Conservation (phyloP, 495 filamentous ascomycete species). For the Aspergillus heteromorphus region DNA sequence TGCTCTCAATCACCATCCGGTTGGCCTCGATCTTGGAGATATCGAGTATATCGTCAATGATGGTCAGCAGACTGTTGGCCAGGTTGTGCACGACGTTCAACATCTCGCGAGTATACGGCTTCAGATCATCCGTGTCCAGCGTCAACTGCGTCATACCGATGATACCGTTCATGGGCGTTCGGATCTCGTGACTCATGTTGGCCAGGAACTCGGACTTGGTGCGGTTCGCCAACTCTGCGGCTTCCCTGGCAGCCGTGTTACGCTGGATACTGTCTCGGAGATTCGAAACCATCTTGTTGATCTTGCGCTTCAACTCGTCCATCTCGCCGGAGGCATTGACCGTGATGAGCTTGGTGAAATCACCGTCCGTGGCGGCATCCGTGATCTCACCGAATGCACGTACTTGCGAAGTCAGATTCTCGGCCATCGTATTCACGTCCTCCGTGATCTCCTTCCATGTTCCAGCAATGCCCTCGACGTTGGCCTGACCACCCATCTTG, state of each 20-base stretch:
- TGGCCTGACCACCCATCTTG: constrained; percentile 97
- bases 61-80: constrained; percentile 93
- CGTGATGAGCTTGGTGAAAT: constrained; percentile 96
- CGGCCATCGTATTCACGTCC: constrained; percentile 98
- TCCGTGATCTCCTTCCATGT: constrained; percentile 98
- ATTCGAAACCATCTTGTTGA: constrained; percentile 98
- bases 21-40: constrained; percentile 99
- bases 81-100: constrained; percentile 97
- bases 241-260: constrained; percentile 94
- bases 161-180: constrained; percentile 87
- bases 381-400: constrained; percentile 97
- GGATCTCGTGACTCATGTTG: constrained; percentile 99
- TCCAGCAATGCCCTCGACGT: constrained; percentile 87
- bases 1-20: constrained; percentile 98
- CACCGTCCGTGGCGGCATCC: constrained; percentile 90
- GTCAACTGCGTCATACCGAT: constrained; percentile 97
- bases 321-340: constrained; percentile 98
- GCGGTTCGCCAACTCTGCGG: constrained; percentile 93
- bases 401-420: constrained; percentile 96
- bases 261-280: constrained; percentile 93
- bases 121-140: constrained; percentile 85
- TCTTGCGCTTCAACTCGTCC: constrained; percentile 98
- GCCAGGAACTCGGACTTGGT: constrained; percentile 98
- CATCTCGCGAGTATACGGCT: constrained; percentile 95
- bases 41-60: constrained; percentile 98